Evolutionary conservation across 192 early-diverging fungal species (phyloP).

Genomic region (Coemansia guatemalensis): DNA sequence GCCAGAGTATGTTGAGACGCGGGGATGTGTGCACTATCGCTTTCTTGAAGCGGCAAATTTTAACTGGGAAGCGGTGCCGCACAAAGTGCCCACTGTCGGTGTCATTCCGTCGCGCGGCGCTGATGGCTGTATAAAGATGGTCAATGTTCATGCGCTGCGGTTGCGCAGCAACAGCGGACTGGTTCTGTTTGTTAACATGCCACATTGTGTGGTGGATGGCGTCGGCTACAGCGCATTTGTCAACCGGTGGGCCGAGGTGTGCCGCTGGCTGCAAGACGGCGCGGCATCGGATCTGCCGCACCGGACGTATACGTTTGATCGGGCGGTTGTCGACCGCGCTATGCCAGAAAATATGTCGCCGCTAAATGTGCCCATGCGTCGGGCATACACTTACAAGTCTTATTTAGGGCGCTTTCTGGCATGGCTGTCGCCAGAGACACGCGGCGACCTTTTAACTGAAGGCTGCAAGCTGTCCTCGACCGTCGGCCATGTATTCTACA

Average conservation of each 20-base stretch:
- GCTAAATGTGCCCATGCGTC: slow-evolving; percentile 6
- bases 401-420: slow-evolving; percentile 27
- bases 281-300: background rate
- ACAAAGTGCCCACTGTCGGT: slow-evolving; percentile 11
- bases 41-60: slow-evolving; percentile 17
- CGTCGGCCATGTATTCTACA: slow-evolving; percentile 3
- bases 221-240: slow-evolving; percentile 40
- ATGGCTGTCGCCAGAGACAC: slow-evolving; percentile 42
- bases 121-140: slow-evolving; percentile 23
- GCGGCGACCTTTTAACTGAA: slow-evolving; percentile 8
- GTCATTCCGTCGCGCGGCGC: slow-evolving; percentile 10
- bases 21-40: slow-evolving; percentile 16
- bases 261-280: slow-evolving; percentile 12
- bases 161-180: slow-evolving; percentile 40
- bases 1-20: slow-evolving; percentile 48
- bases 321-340: slow-evolving; percentile 13
- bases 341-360: slow-evolving; percentile 22
- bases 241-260: slow-evolving; percentile 41
- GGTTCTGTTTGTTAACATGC: slow-evolving; percentile 37
- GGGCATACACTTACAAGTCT: slow-evolving; percentile 11
- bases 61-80: slow-evolving; percentile 31
- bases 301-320: slow-evolving; percentile 32
- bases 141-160: slow-evolving; percentile 36
- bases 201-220: slow-evolving; percentile 46
- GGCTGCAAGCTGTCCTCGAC: background rate